Evolutionary conservation across 257 asterid species (phyloP), one percentile per base, ranked within the genome.

Genomic region (Eustoma russellianum): DNA sequence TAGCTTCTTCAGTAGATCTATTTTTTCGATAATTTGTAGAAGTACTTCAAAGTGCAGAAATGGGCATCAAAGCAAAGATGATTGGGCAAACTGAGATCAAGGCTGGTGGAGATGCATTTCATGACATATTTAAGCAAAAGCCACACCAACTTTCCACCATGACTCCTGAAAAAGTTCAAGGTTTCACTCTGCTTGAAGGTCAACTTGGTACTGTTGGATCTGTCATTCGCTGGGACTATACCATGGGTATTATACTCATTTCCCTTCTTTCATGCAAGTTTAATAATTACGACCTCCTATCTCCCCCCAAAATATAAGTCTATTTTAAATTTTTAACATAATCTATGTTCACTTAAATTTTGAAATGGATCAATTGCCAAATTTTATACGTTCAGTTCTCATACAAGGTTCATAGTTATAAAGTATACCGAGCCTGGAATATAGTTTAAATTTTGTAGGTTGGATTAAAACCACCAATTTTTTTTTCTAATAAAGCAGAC

Each of bases 21-120:
- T 24, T n/a, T n/a, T n/a, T n/a, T n/a, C n/a, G 3, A 24, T 2
- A 24, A 2, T 24, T 24, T 24, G 30, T 24, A 24, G 30, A 24
- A 24, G 30, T 24, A 24, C 3, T 24, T 24, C 30, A 4, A 24
- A 13, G 41, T 13, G 41, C 17, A 49, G 8, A 13, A 35, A 63
- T 63, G 68, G 68, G 62, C 13, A 15, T 63, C 46, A 54, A 63
- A 43, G 68, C 61, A 0, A 63, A 63, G 33, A 63, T 63, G 62
- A 46, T 63, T 2, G 62, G 62, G 9, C 60, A 65, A 56, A 65
- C 64, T 5, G 64, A 51, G 50, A 60, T 65, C 44, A 59, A 65
- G 17, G 40, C 65, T 0, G 70, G 60, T 9, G 70, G 70, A 47
- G 70, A 64, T 62, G 59, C 55, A 16, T 40, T 50, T 16, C 74